Evolutionary conservation across 2,329 filamentous ascomycete species (phyloP).

Genomic region (Penicillium aurantiogriseum): DNA sequence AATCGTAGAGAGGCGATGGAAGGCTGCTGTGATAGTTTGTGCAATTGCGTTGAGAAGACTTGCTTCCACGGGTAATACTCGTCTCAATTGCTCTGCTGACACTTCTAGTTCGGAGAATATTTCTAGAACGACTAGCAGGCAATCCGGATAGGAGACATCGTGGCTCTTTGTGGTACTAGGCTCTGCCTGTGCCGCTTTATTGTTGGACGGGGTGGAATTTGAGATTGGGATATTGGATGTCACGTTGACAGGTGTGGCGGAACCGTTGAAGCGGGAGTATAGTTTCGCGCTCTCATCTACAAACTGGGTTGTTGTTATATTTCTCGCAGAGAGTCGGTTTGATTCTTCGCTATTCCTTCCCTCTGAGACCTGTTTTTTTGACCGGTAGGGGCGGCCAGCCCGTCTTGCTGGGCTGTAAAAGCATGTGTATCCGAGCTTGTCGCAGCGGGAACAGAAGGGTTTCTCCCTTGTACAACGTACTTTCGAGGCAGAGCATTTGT

Average conservation of each 20-base stretch:
- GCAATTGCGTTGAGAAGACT: neutral
- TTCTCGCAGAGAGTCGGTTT: neutral
- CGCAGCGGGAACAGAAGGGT: conserved; percentile 18
- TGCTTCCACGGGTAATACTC: neutral
- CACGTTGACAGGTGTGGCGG: neutral
- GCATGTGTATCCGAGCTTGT: conserved; percentile 21
- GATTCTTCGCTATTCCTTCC: neutral
- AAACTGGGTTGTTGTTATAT: neutral
- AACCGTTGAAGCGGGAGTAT: neutral
- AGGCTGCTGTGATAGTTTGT: neutral
- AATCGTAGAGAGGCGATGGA: conserved; percentile 9
- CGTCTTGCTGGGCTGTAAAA: conserved; percentile 26
- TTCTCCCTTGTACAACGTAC: conserved; percentile 20
- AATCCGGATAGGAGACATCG: neutral
- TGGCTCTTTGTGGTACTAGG: neutral
- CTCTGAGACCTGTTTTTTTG: neutral
- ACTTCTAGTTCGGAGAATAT: conserved; percentile 3
- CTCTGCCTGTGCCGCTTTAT: neutral
- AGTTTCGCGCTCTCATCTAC: neutral
- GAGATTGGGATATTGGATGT: neutral
- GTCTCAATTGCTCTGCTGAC: neutral
- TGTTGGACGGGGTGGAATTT: neutral
- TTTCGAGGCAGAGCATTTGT: conserved; percentile 20
- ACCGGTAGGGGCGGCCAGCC: conserved; percentile 14
- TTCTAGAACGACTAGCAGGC: neutral